phyloP scores from a whole-genome alignment of 306 rosid species.

The Gastrolobium bilobum region DNA sequence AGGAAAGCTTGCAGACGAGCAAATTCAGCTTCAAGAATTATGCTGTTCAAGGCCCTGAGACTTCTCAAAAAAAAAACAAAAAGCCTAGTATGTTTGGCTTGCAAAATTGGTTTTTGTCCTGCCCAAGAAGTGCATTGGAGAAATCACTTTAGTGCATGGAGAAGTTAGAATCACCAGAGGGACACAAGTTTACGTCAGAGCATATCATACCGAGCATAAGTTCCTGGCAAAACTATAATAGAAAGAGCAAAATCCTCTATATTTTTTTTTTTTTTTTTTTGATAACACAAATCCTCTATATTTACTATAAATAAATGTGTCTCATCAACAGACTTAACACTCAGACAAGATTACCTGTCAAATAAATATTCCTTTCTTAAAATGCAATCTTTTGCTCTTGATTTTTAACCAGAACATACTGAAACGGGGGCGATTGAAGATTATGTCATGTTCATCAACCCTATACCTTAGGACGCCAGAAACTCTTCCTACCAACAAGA shows the following conservation, averaged over 20 bases:
- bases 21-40: constrained; percentile 20
- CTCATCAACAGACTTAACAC: constrained; percentile 24
- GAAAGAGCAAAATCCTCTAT: constrained; percentile 14
- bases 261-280: too few species aligned
- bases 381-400: not conserved
- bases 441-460: constrained; percentile 10
- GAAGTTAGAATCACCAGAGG: not conserved
- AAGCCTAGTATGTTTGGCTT: not conserved
- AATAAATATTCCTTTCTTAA: constrained; percentile 19
- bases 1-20: constrained; percentile 10
- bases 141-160: too few species aligned
- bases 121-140: not conserved
- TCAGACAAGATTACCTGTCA: constrained; percentile 23
- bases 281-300: constrained; percentile 22
- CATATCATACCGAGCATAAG: not conserved
- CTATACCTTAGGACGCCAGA: constrained; percentile 75
- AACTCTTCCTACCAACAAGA: constrained; percentile 80
- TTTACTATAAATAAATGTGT: constrained; percentile 26
- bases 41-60: not conserved
- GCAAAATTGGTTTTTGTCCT: not conserved
- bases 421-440: not conserved
- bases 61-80: too few species aligned
- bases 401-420: constrained; percentile 28
- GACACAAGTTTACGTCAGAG: constrained; percentile 3
- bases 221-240: not conserved